A percentile compares a stretch with the other conserved stretches of the same genome.
phyloP scores from a whole-genome alignment of 768 basidiomycete species.

The Kwoniella botswanensis region DNA sequence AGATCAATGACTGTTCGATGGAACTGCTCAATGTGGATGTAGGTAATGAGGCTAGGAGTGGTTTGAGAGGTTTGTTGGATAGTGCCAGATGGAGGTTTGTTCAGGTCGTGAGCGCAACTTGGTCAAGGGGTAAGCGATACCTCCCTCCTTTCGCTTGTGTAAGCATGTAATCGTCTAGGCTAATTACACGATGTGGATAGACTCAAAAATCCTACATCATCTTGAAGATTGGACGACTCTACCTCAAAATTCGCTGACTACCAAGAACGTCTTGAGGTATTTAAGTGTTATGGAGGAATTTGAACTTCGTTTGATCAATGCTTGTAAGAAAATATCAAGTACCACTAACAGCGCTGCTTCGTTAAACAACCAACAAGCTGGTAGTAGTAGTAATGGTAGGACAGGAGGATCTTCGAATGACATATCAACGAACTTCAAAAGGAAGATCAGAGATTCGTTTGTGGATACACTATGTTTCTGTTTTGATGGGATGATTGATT shows the following conservation, averaged over 20 bases:
- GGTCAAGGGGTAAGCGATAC: slow-evolving; percentile 74
- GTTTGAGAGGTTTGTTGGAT: slow-evolving; percentile 75
- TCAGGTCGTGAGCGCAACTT: slow-evolving; percentile 75
- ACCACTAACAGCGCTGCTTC: not conserved
- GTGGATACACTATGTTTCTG: slow-evolving; percentile 48
- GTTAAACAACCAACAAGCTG: not conserved
- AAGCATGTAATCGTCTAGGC: not conserved
- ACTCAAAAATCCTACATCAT: slow-evolving; percentile 78
- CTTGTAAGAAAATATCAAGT: slow-evolving; percentile 35
- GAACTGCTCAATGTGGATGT: slow-evolving; percentile 83
- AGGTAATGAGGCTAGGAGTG: slow-evolving; percentile 67
- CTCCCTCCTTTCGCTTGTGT: not conserved
- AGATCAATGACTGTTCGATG: slow-evolving; percentile 82
- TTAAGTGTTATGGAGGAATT: slow-evolving; percentile 78
- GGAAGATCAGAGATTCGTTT: slow-evolving; percentile 48
- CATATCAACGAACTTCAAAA: slow-evolving; percentile 33
- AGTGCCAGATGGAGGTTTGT: slow-evolving; percentile 85
- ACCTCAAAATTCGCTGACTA: slow-evolving; percentile 31
- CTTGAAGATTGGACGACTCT: slow-evolving; percentile 79
- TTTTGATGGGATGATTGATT: slow-evolving; percentile 42
- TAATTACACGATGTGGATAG: slow-evolving; percentile 60
- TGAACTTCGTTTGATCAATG: slow-evolving; percentile 61
- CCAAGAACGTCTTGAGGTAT: slow-evolving; percentile 66
- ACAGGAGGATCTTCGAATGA: slow-evolving; percentile 35
- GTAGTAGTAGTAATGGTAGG: slow-evolving; percentile 3